Conservation (phyloP, 495 filamentous ascomycete species). For the Hypoxylon rickii region DNA sequence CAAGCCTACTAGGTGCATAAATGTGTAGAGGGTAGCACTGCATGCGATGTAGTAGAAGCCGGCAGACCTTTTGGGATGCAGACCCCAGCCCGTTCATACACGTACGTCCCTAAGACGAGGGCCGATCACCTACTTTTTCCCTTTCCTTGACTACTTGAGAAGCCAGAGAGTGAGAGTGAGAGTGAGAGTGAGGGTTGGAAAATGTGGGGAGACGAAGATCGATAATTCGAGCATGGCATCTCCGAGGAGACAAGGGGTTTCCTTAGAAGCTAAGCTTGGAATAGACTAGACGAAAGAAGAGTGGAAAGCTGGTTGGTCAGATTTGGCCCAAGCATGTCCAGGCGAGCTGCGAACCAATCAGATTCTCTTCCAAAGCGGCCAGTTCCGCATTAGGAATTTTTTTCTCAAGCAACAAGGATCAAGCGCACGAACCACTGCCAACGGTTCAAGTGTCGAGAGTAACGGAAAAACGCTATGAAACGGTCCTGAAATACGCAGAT, state of each 20-base stretch:
- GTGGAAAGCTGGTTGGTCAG: not conserved
- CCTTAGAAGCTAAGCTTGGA: conserved; percentile 18
- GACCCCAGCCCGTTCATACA: not conserved
- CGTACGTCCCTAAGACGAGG: not conserved
- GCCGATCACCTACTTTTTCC: conserved; percentile 20
- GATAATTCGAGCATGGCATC: conserved; percentile 37
- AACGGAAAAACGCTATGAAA: too few species aligned
- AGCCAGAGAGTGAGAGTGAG: not conserved
- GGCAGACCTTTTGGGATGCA: conserved; percentile 27
- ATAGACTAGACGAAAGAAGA: not conserved
- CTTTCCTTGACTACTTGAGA: conserved; percentile 2
- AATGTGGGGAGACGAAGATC: conserved; percentile 33
- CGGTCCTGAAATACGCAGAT: too few species aligned
- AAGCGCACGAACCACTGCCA: conserved; percentile 12
- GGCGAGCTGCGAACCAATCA: conserved; percentile 27
- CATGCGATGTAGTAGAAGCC: conserved; percentile 21
- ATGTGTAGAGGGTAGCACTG: conserved; percentile 9
- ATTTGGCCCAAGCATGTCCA: conserved; percentile 21
- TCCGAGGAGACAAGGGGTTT: conserved; percentile 40
- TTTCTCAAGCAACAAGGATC: conserved; percentile 1
- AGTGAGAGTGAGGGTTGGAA: too few species aligned
- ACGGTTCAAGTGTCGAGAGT: too few species aligned
- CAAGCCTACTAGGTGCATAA: not conserved
- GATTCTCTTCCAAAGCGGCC: conserved; percentile 5
- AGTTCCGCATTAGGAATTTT: conserved; percentile 35